A percentile compares a stretch with the other conserved stretches of the same genome.
Conservation (phyloP, 2,329 filamentous ascomycete species). For the Clonostachys solani region DNA sequence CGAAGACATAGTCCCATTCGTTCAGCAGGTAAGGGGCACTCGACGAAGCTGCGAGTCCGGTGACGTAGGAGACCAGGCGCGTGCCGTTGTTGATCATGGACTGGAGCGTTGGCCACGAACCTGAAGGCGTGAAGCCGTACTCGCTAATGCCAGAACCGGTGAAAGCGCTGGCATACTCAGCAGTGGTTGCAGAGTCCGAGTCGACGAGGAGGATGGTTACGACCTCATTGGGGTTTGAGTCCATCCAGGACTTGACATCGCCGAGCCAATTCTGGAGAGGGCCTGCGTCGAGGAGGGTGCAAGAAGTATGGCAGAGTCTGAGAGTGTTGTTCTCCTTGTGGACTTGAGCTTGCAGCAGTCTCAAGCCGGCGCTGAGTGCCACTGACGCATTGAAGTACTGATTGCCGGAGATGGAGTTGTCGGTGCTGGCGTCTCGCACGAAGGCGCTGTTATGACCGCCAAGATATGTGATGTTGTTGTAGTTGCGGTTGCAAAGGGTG, state of each 20-base stretch:
- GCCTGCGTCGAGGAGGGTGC: conserved; percentile 65
- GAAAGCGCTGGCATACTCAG: conserved; percentile 51
- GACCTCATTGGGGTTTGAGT: conserved; percentile 66
- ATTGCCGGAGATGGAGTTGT: conserved; percentile 62
- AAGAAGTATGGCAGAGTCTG: conserved; percentile 67
- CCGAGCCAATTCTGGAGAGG: conserved; percentile 59
- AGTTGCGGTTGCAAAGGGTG: conserved; percentile 63
- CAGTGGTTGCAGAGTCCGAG: conserved; percentile 52
- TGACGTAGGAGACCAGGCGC: conserved; percentile 66
- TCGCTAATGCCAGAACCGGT: conserved; percentile 53
- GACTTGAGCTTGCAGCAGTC: conserved; percentile 68
- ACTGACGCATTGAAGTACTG: conserved; percentile 70
- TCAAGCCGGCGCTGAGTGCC: conserved; percentile 67
- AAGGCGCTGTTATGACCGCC: conserved; percentile 75
- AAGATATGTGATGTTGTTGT: conserved; percentile 74
- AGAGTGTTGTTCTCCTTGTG: conserved; percentile 57
- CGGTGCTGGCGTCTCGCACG: conserved; percentile 57
- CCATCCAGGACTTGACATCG: conserved; percentile 65
- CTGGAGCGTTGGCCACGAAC: conserved; percentile 68
- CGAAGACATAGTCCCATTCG: conserved; percentile 66
- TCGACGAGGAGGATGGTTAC: conserved; percentile 73
- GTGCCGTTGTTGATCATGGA: conserved; percentile 60
- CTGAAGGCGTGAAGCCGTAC: conserved; percentile 55
- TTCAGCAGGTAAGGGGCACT: conserved; percentile 54
- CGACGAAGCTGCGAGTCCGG: conserved; percentile 38